Percentiles rank a stretch among this genome's conserved stretches.
Evolutionary conservation across 2,329 filamentous ascomycete species (phyloP).

Genomic region (Colletotrichum euphorbiae): DNA sequence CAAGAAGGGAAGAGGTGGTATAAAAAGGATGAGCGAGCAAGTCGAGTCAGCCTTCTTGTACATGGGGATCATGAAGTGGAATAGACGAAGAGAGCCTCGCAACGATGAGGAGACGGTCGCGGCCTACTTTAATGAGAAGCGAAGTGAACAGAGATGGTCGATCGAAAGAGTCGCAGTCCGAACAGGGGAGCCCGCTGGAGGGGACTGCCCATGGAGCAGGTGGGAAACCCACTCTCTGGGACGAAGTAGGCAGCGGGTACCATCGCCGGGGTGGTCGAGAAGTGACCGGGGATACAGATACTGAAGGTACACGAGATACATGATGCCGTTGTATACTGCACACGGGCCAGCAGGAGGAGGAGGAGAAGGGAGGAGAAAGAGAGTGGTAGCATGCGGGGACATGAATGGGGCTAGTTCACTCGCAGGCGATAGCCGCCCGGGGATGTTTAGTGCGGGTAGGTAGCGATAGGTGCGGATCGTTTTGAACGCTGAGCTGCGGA

Average conservation of each 20-base stretch:
- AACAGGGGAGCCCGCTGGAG: slow-evolving; percentile 24
- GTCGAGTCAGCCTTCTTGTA: slow-evolving; percentile 46
- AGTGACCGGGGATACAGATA: slow-evolving; percentile 23
- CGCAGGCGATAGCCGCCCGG: slow-evolving; percentile 40
- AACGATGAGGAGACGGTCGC: slow-evolving; percentile 30
- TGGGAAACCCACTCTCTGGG: slow-evolving; percentile 30
- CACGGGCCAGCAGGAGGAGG: slow-evolving; percentile 9
- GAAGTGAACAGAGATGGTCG: slow-evolving; percentile 36
- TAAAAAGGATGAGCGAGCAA: slow-evolving; percentile 29
- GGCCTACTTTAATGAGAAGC: slow-evolving; percentile 39
- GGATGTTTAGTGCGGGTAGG: slow-evolving; percentile 35
- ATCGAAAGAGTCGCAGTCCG: slow-evolving; percentile 32
- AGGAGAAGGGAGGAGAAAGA: too few relatives aligned
- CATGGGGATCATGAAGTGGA: slow-evolving; percentile 43
- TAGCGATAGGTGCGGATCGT: slow-evolving; percentile 35
- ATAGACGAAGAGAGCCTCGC: slow-evolving; percentile 35
- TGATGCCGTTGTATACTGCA: slow-evolving; percentile 23
- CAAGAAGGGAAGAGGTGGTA: background rate
- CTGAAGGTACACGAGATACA: slow-evolving; percentile 36
- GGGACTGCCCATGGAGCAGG: slow-evolving; percentile 10
- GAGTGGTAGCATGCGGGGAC: slow-evolving; percentile 32
- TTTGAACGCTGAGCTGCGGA: slow-evolving; percentile 25
- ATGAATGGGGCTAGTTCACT: slow-evolving; percentile 32
- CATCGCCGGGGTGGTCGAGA: slow-evolving; percentile 22
- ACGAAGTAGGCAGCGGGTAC: slow-evolving; percentile 21